Evolutionary conservation across 805 yeast species (phyloP).

Genomic region (Myxozyma sirexii): DNA sequence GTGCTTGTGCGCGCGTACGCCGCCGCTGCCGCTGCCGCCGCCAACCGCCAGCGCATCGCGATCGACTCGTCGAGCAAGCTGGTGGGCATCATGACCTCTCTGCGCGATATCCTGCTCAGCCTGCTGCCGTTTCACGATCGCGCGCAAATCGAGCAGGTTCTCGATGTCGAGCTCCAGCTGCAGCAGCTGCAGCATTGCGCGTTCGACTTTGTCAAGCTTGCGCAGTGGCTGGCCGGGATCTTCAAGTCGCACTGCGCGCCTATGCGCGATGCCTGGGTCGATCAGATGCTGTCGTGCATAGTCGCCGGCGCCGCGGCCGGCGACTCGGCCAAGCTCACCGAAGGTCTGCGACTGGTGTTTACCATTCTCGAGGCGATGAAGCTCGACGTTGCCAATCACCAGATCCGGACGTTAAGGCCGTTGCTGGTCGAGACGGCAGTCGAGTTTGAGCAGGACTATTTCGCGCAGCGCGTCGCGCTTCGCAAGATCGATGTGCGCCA

Average conservation of each 20-base stretch:
- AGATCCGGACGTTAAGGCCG: constrained; percentile 82
- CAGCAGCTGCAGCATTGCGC: constrained; percentile 69
- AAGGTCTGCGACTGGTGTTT: constrained; percentile 75
- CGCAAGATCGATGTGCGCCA: constrained; percentile 62
- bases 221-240: constrained; percentile 73
- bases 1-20: constrained; percentile 28
- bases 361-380: constrained; percentile 92
- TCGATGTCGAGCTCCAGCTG: constrained; percentile 73
- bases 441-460: constrained; percentile 86
- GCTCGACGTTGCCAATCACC: constrained; percentile 92
- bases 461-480: constrained; percentile 46
- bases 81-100: constrained; percentile 73
- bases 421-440: constrained; percentile 83
- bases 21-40: constrained; percentile 34
- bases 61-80: constrained; percentile 44
- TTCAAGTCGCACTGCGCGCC: constrained; percentile 94
- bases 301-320: constrained; percentile 15
- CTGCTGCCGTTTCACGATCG: constrained; percentile 79
- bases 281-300: constrained; percentile 69
- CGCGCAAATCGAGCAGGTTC: constrained; percentile 62
- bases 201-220: constrained; percentile 70
- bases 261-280: constrained; percentile 89
- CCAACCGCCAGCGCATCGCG: not conserved
- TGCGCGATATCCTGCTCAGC: constrained; percentile 72
- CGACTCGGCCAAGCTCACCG: constrained; percentile 53